These are phyloP conservation scores for Aquilaria sinensis DNA, from an alignment of 345 rosid genomes.

Conservation along the genomic window DNA sequence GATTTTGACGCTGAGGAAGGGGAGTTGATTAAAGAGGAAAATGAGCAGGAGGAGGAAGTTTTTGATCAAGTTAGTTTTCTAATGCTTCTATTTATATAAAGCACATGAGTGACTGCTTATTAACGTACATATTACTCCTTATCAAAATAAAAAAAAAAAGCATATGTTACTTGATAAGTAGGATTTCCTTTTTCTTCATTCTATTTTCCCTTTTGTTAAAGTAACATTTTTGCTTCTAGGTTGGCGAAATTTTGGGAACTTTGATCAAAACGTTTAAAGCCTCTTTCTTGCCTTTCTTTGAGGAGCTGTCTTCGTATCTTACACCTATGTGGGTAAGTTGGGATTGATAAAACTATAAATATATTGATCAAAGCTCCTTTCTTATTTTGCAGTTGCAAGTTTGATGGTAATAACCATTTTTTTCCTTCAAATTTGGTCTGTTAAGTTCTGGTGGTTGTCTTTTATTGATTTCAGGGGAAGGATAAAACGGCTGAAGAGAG, in stretches of 20 bases:
- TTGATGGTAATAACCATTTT: neutral
- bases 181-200: slow-evolving; percentile 5
- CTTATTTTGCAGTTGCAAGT: neutral
- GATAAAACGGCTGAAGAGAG: slow-evolving; percentile 99
- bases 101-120: neutral
- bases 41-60: slow-evolving; percentile 99
- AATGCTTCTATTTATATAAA: slow-evolving; percentile 2
- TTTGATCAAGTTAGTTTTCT: slow-evolving; percentile 85
- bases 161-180: neutral
- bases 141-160: neutral
- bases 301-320: slow-evolving; percentile 85
- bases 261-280: slow-evolving; percentile 91
- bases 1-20: slow-evolving; percentile 99
- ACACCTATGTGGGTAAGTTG: slow-evolving; percentile 99
- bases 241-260: slow-evolving; percentile 98
- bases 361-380: neutral
- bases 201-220: neutral
- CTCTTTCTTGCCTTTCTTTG: slow-evolving; percentile 90
- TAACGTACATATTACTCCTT: neutral
- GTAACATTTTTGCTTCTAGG: slow-evolving; percentile 36
- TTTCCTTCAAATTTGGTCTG: neutral
- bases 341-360: neutral
- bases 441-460: neutral
- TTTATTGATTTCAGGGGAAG: slow-evolving; percentile 54
- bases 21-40: slow-evolving; percentile 96